Percentiles rank a stretch among this genome's conserved stretches.
phyloP scores from a whole-genome alignment of 805 yeast species.

The Monosporozyma servazzii region DNA sequence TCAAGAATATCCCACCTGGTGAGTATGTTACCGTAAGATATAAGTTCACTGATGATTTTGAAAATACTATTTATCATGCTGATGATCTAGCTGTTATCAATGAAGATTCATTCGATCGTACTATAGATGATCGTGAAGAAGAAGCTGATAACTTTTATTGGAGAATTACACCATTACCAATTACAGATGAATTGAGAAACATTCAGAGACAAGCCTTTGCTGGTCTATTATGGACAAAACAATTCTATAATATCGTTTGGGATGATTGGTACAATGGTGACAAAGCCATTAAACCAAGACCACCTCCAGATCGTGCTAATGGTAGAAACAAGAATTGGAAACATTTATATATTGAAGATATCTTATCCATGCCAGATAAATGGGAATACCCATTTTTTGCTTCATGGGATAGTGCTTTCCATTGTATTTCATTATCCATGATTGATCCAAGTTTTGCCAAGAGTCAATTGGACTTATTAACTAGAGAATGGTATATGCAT shows the following conservation, averaged over 20 bases:
- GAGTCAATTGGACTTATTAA: constrained; percentile 72
- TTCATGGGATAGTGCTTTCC: constrained; percentile 96
- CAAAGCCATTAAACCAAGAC: constrained; percentile 60
- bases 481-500: constrained; percentile 96
- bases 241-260: constrained; percentile 79
- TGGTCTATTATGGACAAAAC: constrained; percentile 89
- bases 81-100: constrained; percentile 42
- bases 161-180: constrained; percentile 78
- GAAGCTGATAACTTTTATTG: constrained; percentile 93
- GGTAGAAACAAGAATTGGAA: constrained; percentile 86
- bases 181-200: constrained; percentile 68
- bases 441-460: constrained; percentile 89
- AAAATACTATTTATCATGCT: constrained; percentile 22
- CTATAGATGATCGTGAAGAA: constrained; percentile 61
- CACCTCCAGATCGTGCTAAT: constrained; percentile 72
- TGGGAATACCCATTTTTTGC: constrained; percentile 97
- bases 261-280: constrained; percentile 86
- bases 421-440: constrained; percentile 86
- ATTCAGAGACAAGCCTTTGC: constrained; percentile 92
- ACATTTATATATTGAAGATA: constrained; percentile 80
- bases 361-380: constrained; percentile 84
- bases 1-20: constrained; percentile 78
- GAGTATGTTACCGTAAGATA: constrained; percentile 82
- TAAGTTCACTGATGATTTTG: constrained; percentile 42
- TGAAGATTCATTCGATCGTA: constrained; percentile 64